phyloP scores from a whole-genome alignment of 805 yeast genomes.

The Lachancea lanzarotensis region DNA sequence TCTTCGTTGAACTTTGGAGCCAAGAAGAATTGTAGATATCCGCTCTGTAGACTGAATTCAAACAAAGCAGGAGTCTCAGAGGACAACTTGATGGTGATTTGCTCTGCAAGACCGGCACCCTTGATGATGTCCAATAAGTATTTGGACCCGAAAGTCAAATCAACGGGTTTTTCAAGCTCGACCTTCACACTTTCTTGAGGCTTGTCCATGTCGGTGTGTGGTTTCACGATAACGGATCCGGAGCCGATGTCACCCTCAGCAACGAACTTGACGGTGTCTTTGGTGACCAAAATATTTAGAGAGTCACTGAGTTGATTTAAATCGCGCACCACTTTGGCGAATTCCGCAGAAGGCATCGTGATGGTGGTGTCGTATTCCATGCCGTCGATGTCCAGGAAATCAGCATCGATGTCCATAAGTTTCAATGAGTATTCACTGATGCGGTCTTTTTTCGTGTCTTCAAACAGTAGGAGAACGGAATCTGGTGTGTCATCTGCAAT shows the following conservation, averaged over 20 bases:
- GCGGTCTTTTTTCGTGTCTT: conserved; percentile 85
- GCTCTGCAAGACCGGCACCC: conserved; percentile 71
- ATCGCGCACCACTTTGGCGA: conserved; percentile 85
- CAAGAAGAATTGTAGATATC: conserved; percentile 88
- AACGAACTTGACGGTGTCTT: conserved; percentile 83
- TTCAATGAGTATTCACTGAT: conserved; percentile 87
- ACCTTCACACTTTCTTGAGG: conserved; percentile 71
- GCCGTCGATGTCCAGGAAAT: conserved; percentile 87
- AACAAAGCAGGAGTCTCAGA: conserved; percentile 91
- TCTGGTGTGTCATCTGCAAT: conserved; percentile 89
- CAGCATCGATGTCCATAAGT: conserved; percentile 95
- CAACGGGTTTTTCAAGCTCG: conserved; percentile 78
- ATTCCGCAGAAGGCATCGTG: conserved; percentile 81
- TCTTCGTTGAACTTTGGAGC: conserved; percentile 98
- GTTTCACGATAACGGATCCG: conserved; percentile 81
- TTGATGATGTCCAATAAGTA: conserved; percentile 87
- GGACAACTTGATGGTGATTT: conserved; percentile 79
- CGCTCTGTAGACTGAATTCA: conserved; percentile 80
- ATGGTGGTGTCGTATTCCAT: conserved; percentile 84
- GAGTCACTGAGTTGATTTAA: conserved; percentile 83
- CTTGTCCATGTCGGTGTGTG: conserved; percentile 71
- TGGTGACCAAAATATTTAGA: conserved; percentile 75
- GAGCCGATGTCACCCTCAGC: conserved; percentile 90
- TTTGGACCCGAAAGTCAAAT: conserved; percentile 84
- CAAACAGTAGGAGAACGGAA: conserved; percentile 72